Evolutionary conservation across 768 basidiomycete genomes (phyloP), one percentile per base, ranked within the genome.

Genomic region (Russula virescens): DNA sequence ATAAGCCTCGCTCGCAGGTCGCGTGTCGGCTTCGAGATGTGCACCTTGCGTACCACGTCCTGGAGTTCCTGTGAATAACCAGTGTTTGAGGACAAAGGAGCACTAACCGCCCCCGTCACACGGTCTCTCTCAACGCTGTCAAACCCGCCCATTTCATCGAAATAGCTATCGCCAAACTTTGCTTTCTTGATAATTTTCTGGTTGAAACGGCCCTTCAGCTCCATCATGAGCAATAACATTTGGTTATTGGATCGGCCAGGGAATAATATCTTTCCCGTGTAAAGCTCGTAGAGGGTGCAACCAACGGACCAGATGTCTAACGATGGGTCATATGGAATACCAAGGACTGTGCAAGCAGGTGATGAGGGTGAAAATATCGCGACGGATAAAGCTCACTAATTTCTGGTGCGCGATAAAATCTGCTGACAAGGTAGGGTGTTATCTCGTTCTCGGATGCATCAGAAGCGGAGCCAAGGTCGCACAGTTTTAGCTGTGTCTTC

Each of bases 381-480:
- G 40, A 56, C 21, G 53, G 13, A 65, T 62, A 40, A 58, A 34
- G 80, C 83, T 72, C 70, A 98, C 96, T 99, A 71, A 98, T 98
- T 77, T 99, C 97, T 2, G 97, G 97, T 2, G 96, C 96, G 48
- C 97, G 91, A 72, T 99, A 98, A 76, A 98, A 99, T 50, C 97
- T 81, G 68, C 91, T 94, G 63, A 98, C 97, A 59, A 99, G 86
- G 74, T 99, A 98, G 11, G 97, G 97, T 9, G 97, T 98, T 68
- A 98, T 94, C 38, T 97, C 97, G 73, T 93, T 94, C 74, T 98
- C 96, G 9, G 87, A 87, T 1, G 88, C 89, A 73, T 98, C 96
- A 8, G 91, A 90, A 1, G 97, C 97, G 2, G 94, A 96, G n/a
- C 97, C 97, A 35, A 99, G 77, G 75, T 99, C 97, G 71, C 95